Evolutionary conservation across 371 early-diverging fungal species (phyloP), one percentile per base, ranked within the genome.

Genomic region (Cladochytrium tenue): DNA sequence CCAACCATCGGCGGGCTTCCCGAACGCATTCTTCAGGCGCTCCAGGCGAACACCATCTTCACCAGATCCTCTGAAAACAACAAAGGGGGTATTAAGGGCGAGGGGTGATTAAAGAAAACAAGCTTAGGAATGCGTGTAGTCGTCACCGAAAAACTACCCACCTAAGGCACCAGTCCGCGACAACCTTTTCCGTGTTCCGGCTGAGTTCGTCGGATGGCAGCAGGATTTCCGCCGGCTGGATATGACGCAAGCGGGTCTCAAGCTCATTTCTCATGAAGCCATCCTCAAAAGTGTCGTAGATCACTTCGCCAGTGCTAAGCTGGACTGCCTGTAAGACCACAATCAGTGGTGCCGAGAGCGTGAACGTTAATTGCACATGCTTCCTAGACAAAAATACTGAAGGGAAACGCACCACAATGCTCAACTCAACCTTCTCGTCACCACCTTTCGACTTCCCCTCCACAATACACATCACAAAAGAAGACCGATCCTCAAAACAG

Each of bases 251-350:
- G 1, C 93, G 83, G 0, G 93, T 92, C 65, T 93, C 93, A 7
- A 93, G 80, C 60, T 90, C 92, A 32, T 72, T 80, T 32, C 91
- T 80, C 78, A 90, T 78, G 63, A 78, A 81, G 0, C 83, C 81
- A 66, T 93, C 94, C 17, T 81, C 76, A 69, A 92, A 94, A 28
- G 77, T 70, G 62, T 93, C 93, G 62, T 88, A 90, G 2, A 92
- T 73, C 17, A 93, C 76, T 53, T 88, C 87, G 0, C 93, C 94
- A 0, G 93, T 90, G 0, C 88, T 73, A 0, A 88, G 77, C 56
- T 92, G 88, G 3, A 92, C 86, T 13, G 55, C 55, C 55, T 55
- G 20, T 50, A n/a, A n/a, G n/a, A n/a, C n/a, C n/a, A n/a, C n/a
- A n/a, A n/a, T n/a, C n/a, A 15, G 13, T 50, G 50, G 50, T 50